Percentiles rank a stretch among this genome's conserved stretches.
Conservation (phyloP, 805 yeast genomes). For the Pichia thaimueangensis region DNA sequence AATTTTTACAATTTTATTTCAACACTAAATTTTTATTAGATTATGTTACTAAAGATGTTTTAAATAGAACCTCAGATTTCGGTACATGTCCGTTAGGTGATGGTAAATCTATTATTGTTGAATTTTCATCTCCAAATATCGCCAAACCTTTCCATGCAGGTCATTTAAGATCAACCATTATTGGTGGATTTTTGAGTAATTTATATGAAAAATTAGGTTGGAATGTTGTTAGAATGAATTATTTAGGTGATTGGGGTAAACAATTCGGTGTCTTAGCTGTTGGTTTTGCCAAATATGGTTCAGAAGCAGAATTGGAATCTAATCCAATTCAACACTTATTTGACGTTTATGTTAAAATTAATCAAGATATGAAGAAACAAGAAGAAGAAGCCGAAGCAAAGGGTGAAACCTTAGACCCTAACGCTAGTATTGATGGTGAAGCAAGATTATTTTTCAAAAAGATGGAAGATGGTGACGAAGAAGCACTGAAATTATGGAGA, state of each 20-base stretch:
- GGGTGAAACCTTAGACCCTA: conserved; percentile 43
- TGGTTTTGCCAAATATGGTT: conserved; percentile 83
- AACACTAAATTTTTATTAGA: conserved; percentile 58
- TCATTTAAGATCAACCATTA: conserved; percentile 93
- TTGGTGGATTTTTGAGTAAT: conserved; percentile 92
- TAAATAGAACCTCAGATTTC: conserved; percentile 52
- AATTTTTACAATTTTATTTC: conserved; percentile 86
- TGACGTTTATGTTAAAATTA: conserved; percentile 85
- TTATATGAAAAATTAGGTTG: conserved; percentile 87
- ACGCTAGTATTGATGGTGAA: conserved; percentile 58
- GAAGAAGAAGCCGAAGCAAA: conserved; percentile 46
- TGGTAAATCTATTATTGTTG: conserved; percentile 68
- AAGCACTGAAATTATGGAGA: conserved; percentile 72
- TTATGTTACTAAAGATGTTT: conserved; percentile 62
- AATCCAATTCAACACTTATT: conserved; percentile 95
- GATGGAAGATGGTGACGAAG: conserved; percentile 92
- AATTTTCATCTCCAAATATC: conserved; percentile 95
- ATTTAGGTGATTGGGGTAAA: conserved; percentile 99
- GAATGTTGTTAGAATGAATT: conserved; percentile 88
- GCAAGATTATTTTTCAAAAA: conserved; percentile 83
- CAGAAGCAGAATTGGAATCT: conserved; percentile 55
- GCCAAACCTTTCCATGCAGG: conserved; percentile 99
- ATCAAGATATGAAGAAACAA: conserved; percentile 65
- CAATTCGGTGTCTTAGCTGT: conserved; percentile 95
- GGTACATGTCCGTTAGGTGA: conserved; percentile 73